A percentile compares a stretch with the other conserved stretches of the same genome.
Evolutionary conservation across 2,329 filamentous ascomycete genomes (phyloP).

Genomic region (Leptographium galeiforme): DNA sequence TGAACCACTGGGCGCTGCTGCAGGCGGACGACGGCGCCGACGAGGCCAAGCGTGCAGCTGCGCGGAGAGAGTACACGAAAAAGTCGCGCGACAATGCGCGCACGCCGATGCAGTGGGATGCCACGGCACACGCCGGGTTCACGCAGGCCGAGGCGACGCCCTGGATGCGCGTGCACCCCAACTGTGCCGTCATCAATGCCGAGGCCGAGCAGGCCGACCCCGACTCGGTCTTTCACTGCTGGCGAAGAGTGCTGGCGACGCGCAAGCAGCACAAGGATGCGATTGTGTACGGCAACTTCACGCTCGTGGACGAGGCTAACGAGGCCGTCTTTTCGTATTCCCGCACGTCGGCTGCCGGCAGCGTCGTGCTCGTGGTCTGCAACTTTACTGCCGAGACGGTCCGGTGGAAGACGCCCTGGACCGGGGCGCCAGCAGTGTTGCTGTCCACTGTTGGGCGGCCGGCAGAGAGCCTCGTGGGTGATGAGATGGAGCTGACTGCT

Average conservation of each 20-base stretch:
- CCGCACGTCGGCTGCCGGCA: neutral
- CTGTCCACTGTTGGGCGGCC: neutral
- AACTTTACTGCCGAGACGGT: neutral
- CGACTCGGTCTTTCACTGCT: conserved; percentile 2
- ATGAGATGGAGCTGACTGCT: neutral
- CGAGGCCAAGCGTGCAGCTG: neutral
- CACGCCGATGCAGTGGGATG: conserved; percentile 5
- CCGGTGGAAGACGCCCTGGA: neutral
- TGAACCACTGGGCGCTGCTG: neutral
- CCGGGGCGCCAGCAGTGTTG: neutral
- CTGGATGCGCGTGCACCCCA: conserved; percentile 5
- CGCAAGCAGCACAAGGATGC: conserved; percentile 3
- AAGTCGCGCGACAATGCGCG: conserved; percentile 6
- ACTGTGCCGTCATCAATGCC: neutral
- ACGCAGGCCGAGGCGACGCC: neutral
- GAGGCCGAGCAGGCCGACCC: neutral
- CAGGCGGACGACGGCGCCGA: neutral
- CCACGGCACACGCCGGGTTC: conserved; percentile 1
- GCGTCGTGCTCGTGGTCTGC: neutral
- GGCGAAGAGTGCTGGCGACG: neutral
- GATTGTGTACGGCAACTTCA: conserved; percentile 4
- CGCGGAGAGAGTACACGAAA: neutral
- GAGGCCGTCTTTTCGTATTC: conserved; percentile 1
- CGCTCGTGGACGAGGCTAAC: conserved; percentile 1
- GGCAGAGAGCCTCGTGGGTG: neutral